Base-by-base conservation (phyloP, 495 filamentous ascomycete genomes). In the Aspergillus mulundensis region DNA sequence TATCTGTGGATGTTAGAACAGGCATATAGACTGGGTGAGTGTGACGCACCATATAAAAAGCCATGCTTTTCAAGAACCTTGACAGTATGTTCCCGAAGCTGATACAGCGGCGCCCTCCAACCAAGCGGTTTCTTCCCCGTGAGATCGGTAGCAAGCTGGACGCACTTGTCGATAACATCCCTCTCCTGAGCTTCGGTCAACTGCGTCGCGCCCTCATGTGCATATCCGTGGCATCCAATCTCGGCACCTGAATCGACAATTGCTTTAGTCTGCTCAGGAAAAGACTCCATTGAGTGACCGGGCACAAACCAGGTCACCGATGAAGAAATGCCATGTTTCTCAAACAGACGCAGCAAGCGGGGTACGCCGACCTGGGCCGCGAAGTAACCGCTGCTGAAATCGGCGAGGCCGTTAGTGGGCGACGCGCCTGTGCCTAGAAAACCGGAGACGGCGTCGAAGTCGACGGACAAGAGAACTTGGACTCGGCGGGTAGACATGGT, bases 251-350 rank as follows among this genome's bases (percentile, higher is more conserved):
- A 76, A 0, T 80, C 74, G 3, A 84, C 69, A 34, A 87, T 81
- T 20, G 71, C 68, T 30, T 74, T 70, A 3, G 79, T 77, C 54
- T 81, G 71, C 1, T 74, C 67, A 0, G 80, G 82, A 62, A 86
- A 87, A 14, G 74, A 82, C 56, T 87, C 84, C 50, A 81, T 73
- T 1, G 79, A 82, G 64, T 87, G 83, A 7, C 84, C 83, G 0
- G 84, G 84, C 19, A 87, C 77, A 59, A 84, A 85, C 84, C 84
- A 87, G 4, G 83, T 84, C 16, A 81, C 71, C 25, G 77, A 76
- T 5, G 80, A 69, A 5, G 77, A 66, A 34, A 86, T 74, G 10
- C 62, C 62, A 39, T 79, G 73, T 59, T 81, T 83, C 25, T 75
- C 70, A 57, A 87, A 76, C 45, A 87, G 70, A 39, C 78, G 81